Evolutionary conservation across 2,329 filamentous ascomycete species (phyloP).

Genomic region (Pyricularia sp.): DNA sequence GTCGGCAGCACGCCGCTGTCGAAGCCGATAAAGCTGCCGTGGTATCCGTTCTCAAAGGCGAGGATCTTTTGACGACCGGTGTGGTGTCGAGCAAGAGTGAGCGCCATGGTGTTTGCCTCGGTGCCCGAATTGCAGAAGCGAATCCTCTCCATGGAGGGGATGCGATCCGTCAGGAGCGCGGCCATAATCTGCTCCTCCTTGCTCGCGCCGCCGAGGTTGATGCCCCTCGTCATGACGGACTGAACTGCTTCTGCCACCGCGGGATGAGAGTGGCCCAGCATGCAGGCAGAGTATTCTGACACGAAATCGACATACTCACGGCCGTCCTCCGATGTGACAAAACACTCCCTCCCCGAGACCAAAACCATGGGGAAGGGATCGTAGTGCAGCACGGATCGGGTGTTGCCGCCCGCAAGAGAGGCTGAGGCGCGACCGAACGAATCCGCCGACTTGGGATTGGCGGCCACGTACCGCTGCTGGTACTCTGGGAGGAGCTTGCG

Average conservation of each 20-base stretch:
- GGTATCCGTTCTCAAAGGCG: constrained; percentile 39
- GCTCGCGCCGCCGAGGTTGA: constrained; percentile 44
- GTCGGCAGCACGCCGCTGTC: constrained; percentile 11
- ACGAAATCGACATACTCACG: constrained; percentile 48
- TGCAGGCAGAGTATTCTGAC: constrained; percentile 53
- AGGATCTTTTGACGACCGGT: constrained; percentile 33
- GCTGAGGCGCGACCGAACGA: background rate
- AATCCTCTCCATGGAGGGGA: constrained; percentile 38
- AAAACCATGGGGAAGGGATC: constrained; percentile 26
- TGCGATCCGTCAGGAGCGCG: constrained; percentile 37
- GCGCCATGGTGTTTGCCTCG: constrained; percentile 49
- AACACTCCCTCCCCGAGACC: background rate
- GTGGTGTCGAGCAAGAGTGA: constrained; percentile 40
- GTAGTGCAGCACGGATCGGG: constrained; percentile 31
- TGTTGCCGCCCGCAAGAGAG: constrained; percentile 35
- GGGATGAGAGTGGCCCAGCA: constrained; percentile 57
- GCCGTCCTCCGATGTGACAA: background rate
- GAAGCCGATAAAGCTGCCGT: constrained; percentile 34
- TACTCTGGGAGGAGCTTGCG: background rate
- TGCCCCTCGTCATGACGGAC: constrained; percentile 31
- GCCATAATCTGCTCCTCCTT: constrained; percentile 42
- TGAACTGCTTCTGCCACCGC: constrained; percentile 38
- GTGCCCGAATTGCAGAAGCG: constrained; percentile 58
- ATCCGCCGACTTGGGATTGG: background rate
- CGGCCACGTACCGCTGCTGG: background rate